Base-by-base conservation (phyloP, 768 basidiomycete species). In the Lactarius tabidus region DNA sequence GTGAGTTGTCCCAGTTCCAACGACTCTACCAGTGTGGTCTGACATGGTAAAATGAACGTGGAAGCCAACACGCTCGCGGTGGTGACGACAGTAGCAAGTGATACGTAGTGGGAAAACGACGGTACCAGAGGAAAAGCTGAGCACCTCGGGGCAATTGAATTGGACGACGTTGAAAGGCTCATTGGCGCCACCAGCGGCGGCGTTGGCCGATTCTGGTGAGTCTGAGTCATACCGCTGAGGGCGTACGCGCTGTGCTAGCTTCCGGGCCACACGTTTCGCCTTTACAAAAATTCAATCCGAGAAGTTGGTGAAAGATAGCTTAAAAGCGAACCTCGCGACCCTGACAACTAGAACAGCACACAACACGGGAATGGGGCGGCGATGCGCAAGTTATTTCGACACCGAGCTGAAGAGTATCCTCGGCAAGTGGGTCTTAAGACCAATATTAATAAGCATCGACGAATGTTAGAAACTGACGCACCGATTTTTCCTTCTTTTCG, bases 51-150 rank as follows among this genome's bases (percentile, higher is more conserved):
- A 90, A 69, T 90, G 88, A 65, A 98, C 86, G 73, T 90, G 88
- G 76, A 98, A 98, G 2, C 97, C 97, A 41, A 89, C 80, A 77
- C 97, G 98, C 78, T 99, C 97, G 66, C 93, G 89, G 77, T 99
- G 96, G 80, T 98, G 97, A 59, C 96, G 88, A 70, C 97, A 98
- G 75, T 99, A 99, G 77, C 97, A 99, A 8, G 96, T 96, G 66
- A 99, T 93, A 54, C 97, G 86, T 41, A 97, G 86, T 9, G 96
- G 96, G n/a, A 99, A 80, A 23, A 91, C 83, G 29, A 88, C 88
- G 23, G 92, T 90, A 26, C 97, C 97, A 15, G 86, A 81, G 7
- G 86, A 88, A 74, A 98, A 94, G 72, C 95, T 93, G 55, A 98
- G 84, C 51, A 91, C 81, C 69, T 95, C 91, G 0, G 91, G 82